phyloP scores from a whole-genome alignment of 345 rosid species.

The Dovyalis caffra region DNA sequence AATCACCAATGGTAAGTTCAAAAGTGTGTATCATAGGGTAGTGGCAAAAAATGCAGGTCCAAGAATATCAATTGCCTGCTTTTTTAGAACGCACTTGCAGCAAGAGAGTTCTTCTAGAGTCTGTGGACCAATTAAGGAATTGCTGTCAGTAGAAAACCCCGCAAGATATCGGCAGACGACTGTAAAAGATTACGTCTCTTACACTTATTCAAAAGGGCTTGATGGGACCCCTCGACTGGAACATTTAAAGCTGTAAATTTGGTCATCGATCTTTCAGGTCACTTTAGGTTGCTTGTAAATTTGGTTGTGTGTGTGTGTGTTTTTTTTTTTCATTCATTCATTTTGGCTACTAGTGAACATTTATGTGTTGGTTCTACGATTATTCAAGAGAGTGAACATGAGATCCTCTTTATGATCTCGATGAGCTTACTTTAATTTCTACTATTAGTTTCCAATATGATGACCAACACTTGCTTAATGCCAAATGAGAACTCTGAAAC shows the following conservation, averaged over 20 bases:
- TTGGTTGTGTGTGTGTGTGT: too few relatives aligned
- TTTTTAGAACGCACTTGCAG: not conserved
- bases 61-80: slow-evolving; percentile 13
- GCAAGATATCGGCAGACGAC: slow-evolving; percentile 3
- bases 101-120: not conserved
- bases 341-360: too few relatives aligned
- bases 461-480: too few relatives aligned
- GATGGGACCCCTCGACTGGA: slow-evolving; percentile 4
- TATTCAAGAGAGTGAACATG: too few relatives aligned
- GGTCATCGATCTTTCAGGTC: not conserved
- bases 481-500: too few relatives aligned
- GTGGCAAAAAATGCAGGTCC: not conserved
- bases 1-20: slow-evolving; percentile 10
- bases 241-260: not conserved
- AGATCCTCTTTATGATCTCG: too few relatives aligned
- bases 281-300: not conserved
- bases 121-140: slow-evolving; percentile 3
- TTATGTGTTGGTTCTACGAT: too few relatives aligned
- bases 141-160: slow-evolving; percentile 8
- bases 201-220: not conserved
- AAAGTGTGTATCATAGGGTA: slow-evolving; percentile 8
- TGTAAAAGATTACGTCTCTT: not conserved
- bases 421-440: too few relatives aligned
- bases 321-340: too few relatives aligned
- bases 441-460: too few relatives aligned